Evolutionary conservation across 73 alveolate genomes (phyloP), one percentile per base, ranked within the genome.

Genomic region (Tetrahymena malaccensis): DNA sequence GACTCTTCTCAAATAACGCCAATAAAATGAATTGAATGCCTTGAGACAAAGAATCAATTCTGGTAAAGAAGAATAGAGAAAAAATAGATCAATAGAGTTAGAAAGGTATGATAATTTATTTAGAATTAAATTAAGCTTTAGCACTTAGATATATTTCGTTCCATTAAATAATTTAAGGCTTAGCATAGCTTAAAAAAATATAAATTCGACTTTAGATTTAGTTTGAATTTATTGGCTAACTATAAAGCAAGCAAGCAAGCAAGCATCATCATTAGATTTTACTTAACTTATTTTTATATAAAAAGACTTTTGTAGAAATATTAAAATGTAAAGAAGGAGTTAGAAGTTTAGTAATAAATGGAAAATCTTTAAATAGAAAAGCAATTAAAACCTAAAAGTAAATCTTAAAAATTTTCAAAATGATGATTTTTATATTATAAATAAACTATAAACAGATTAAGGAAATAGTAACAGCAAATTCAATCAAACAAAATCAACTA

Each of bases 301-400:
- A 70, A 70, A 27, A 95, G 96, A 43, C 93, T 96, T 17, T 83
- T 96, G 85, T 96, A 96, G 94, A 96, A 96, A 85, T 96, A 96
- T 95, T 93, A 96, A 93, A 96, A 96, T 43, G 94, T 95, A 55
- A 96, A 96, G 93, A 96, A 96, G 21, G 98, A 96, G 55, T 37
- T 96, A 83, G 95, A 96, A 96, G 57, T 93, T 58, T 44, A 95
- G 44, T 55, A 95, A 55, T 70, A 95, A 57, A 95, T 95, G 97
- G 97, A 95, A 16, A 43, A 25, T n/a, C 84, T 95, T 43, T 85
- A 94, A 43, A 85, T 95, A 43, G 97, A 95, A 21, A 94, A 94
- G 84, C 85, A 95, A 89, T 95, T 95, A 43, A 95, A 89, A 15
- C 56, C 94, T 93, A 85, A 95, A 93, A 94, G 97, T 33, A 85